Evolutionary conservation across 192 early-diverging fungal species (phyloP).

Genomic region (Coemansia sp.): DNA sequence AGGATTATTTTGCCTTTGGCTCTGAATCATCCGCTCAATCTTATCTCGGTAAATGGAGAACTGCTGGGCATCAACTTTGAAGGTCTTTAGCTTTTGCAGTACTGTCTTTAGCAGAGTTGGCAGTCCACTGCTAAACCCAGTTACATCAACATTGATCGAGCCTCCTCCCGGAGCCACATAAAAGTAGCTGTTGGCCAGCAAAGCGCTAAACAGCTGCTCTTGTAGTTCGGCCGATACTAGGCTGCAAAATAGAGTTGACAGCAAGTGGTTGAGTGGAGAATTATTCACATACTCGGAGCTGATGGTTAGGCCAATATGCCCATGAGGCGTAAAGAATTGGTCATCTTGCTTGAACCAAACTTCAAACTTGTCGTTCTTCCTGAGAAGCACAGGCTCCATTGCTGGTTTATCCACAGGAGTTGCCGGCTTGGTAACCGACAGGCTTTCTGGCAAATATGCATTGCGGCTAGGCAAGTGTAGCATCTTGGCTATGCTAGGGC

Average conservation of each 20-base stretch:
- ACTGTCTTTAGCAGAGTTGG: constrained; percentile 66
- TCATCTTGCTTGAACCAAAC: constrained; percentile 95
- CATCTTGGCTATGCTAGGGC: neutral
- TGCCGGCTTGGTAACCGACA: neutral
- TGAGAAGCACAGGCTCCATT: constrained; percentile 19
- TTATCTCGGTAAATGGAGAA: constrained; percentile 54
- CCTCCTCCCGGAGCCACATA: constrained; percentile 62
- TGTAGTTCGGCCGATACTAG: constrained; percentile 49
- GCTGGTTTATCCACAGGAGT: neutral
- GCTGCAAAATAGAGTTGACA: constrained; percentile 1
- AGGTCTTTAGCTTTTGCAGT: constrained; percentile 60
- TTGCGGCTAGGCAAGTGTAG: constrained; percentile 17
- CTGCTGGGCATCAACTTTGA: constrained; percentile 62
- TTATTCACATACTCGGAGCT: neutral
- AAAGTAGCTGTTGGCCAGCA: constrained; percentile 72
- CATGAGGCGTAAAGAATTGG: constrained; percentile 84
- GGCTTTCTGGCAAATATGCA: constrained; percentile 34
- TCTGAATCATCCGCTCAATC: neutral
- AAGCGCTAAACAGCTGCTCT: constrained; percentile 80
- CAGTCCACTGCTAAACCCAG: constrained; percentile 86
- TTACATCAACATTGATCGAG: constrained; percentile 61
- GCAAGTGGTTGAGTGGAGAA: neutral
- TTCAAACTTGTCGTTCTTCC: constrained; percentile 34
- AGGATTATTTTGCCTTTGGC: neutral
- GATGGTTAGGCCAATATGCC: constrained; percentile 66